Evolutionary conservation across 495 filamentous ascomycete species (phyloP), one percentile per base, ranked within the genome.

Genomic region (Xylaria grammica): DNA sequence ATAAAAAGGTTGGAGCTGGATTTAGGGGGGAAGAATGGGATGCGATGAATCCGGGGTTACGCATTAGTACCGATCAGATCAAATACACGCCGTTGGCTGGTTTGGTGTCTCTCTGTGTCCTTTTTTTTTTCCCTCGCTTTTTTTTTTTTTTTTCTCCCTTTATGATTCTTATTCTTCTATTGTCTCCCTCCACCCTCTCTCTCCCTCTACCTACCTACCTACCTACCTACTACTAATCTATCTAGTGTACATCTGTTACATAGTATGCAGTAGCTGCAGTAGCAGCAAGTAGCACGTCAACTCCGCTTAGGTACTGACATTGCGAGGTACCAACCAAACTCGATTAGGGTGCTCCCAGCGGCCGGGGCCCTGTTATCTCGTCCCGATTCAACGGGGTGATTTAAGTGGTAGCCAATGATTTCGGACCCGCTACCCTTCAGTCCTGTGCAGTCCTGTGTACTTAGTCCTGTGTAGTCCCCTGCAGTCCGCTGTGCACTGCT

Each of bases 351-450:
- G 13, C 38, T 9, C 40, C 17, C 15, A 9, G 6, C 6, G n/a
- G 26, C 5, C 44, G 4, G 20, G 44, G 10, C 46, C 57, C 45
- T 38, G 45, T 60, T 49, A 60, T 34, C 57, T 38, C 27, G 45
- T 60, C 45, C 42, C 42, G 44, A 60, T 60, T 46, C 45, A 60
- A 60, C 32, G 57, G 49, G 30, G 57, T 38, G 57, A 60, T 60
- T 60, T 50, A 49, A 34, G 57, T 60, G 57, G 45, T 19, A 60
- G 44, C 57, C 57, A 60, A 60, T 60, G 57, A 60, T 60, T 46
- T 30, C 26, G n/a, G 44, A 30, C 10, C 26, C 24, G n/a, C n/a
- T n/a, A 53, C 51, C n/a, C 51, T 53, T 6, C 5, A 30, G n/a
- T n/a, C 34, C 51, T 53, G 51, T 53, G 51, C 51, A 36, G n/a